Base-by-base conservation (phyloP, 1,139 yeast species). In the Suhomyces kunorum region DNA sequence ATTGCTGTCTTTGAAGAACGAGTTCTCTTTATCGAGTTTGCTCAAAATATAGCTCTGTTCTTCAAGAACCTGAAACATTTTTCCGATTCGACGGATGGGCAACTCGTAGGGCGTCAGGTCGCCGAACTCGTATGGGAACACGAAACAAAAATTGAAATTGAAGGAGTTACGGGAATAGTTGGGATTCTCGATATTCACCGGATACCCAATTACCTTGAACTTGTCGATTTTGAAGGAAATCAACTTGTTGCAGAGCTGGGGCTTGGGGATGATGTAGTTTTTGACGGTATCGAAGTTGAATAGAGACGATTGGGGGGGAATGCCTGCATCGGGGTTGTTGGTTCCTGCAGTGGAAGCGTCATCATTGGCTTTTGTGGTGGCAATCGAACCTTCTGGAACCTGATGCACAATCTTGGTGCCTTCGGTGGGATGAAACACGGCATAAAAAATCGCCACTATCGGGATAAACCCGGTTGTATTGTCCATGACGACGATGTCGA, bases 381-480 rank as follows among this genome's bases (percentile, higher is more conserved):
- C 61, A 71, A 77, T 45, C 70, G 75, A 39, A 75, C 88, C 45
- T 74, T 75, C 43, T 1, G 98, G 99, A 1, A 88, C 95, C 57
- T 94, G 97, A 53, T 87, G 87, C 4, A 87, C 78, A n/a, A 92
- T 90, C 60, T 89, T 87, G 0, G 98, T 85, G 1, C 98, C 98
- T 54, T 88, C 95, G 0, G 92, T 86, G 0, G 97, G 97, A 55
- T 94, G 97, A 63, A 92, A 92, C 0, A 87, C 87, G 0, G 97
- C 82, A 61, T 88, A 92, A 61, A 92, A 90, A 33, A 89, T 74
- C 2, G 96, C 94, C 44, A 80, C 74, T 24, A 92, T 89, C 18
- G 95, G 95, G 12, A 84, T 82, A 53, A 87, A 86, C 19, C 95
- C 95, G 59, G 72, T 76, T 34, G 59, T 55, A 19, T 59, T 54